A percentile compares a stretch with the other conserved stretches of the same genome.
phyloP scores from a whole-genome alignment of 2,329 filamentous ascomycete species.

The Chaetothyriales sp. region DNA sequence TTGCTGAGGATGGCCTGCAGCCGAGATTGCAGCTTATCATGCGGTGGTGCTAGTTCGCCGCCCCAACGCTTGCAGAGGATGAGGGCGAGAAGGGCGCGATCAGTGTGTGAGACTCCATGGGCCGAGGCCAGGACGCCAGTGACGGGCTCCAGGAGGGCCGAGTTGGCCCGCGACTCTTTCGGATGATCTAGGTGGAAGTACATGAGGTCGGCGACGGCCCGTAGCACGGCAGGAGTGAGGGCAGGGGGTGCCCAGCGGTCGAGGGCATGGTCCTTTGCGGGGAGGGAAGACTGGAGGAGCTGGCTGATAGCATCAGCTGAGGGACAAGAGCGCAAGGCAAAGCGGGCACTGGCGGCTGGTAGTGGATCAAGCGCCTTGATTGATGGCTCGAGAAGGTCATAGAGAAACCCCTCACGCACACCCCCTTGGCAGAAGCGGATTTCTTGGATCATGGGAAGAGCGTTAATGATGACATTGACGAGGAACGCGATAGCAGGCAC shows the following conservation, averaged over 20 bases:
- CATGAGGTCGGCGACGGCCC: slow-evolving; percentile 22
- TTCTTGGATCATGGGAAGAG: slow-evolving; percentile 53
- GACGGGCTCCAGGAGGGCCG: slow-evolving; percentile 21
- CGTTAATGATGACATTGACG: slow-evolving; percentile 56
- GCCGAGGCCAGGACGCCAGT: slow-evolving; percentile 22
- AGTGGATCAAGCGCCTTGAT: slow-evolving; percentile 54
- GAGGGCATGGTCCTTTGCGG: slow-evolving; percentile 10
- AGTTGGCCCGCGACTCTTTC: slow-evolving; percentile 21
- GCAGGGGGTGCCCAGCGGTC: slow-evolving; percentile 17
- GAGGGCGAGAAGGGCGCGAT: slow-evolving; percentile 23
- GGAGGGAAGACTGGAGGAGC: slow-evolving; percentile 36
- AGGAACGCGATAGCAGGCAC: slow-evolving; percentile 72
- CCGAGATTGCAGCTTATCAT: slow-evolving; percentile 12
- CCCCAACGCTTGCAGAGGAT: slow-evolving; percentile 23
- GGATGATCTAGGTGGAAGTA: slow-evolving; percentile 21
- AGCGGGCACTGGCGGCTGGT: slow-evolving; percentile 38
- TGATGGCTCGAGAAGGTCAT: slow-evolving; percentile 38
- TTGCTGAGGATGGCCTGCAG: slow-evolving; percentile 19
- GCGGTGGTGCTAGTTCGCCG: slow-evolving; percentile 9
- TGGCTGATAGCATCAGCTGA: slow-evolving; percentile 33
- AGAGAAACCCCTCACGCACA: slow-evolving; percentile 69
- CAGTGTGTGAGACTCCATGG: slow-evolving; percentile 22
- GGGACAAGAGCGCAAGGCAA: not conserved
- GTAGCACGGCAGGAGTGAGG: slow-evolving; percentile 18
- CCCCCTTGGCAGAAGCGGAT: slow-evolving; percentile 79